Percentiles rank a stretch among this genome's conserved stretches.
Evolutionary conservation across 1,284 basidiomycete genomes (phyloP).

Genomic region (Sporisorium reilianum): DNA sequence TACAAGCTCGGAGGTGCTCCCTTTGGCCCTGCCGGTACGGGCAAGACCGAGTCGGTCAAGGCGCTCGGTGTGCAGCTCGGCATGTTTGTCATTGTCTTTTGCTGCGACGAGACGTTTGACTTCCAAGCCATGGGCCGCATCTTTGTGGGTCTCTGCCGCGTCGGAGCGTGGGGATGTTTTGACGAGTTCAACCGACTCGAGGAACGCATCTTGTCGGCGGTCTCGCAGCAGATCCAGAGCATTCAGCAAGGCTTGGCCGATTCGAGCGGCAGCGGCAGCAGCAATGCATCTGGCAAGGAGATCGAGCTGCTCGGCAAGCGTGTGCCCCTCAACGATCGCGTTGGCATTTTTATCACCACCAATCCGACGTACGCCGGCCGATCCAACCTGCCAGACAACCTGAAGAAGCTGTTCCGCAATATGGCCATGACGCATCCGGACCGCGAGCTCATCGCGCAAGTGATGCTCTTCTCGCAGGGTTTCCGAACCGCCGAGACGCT

Average conservation of each 20-base stretch:
- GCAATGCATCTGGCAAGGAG: conserved; percentile 34
- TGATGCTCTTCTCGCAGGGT: conserved; percentile 99
- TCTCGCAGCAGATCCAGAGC: conserved; percentile 98
- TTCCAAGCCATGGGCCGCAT: conserved; percentile 99
- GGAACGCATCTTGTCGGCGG: conserved; percentile 95
- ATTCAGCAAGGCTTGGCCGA: conserved; percentile 94
- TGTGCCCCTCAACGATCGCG: conserved; percentile 91
- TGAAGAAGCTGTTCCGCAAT: conserved; percentile 91
- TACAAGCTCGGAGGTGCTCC: conserved; percentile 95
- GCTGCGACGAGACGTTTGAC: conserved; percentile 99
- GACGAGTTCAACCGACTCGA: conserved; percentile 84
- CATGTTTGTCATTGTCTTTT: conserved; percentile 97
- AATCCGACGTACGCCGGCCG: conserved; percentile 96
- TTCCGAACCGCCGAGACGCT: conserved; percentile 96
- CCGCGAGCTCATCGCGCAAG: conserved; percentile 97
- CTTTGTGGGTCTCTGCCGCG: conserved; percentile 97
- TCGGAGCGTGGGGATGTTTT: conserved; percentile 82
- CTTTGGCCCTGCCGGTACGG: conserved; percentile 98
- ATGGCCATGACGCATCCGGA: conserved; percentile 99
- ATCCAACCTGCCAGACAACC: conserved; percentile 94
- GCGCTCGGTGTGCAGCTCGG: conserved; percentile 97
- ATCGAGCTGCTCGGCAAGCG: conserved; percentile 91
- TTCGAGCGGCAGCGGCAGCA: conserved; percentile 41
- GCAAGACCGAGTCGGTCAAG: conserved; percentile 99
- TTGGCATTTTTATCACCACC: conserved; percentile 96